Evolutionary conservation across 2,329 filamentous ascomycete genomes (phyloP), one percentile per base, ranked within the genome.

Genomic region (Whalleya microplaca): DNA sequence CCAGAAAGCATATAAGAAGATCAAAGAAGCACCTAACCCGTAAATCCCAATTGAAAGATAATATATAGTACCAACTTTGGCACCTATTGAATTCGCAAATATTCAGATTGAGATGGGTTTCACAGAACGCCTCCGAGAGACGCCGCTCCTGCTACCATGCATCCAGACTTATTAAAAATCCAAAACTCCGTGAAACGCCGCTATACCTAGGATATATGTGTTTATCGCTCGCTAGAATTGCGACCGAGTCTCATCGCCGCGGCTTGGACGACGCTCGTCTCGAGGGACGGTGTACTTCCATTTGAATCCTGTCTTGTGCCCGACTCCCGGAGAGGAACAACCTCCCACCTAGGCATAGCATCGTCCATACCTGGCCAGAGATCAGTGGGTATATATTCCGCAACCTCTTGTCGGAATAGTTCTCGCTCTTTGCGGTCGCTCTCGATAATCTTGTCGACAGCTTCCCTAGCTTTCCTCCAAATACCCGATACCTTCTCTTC

Each of bases 341-440:
- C 73, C 40, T 79, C 77, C 78, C 80, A 84, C 52, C 74, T 78
- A 56, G 73, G 78, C 63, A 83, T 83, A 21, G 79, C 81, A n/a
- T 77, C 81, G 61, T 83, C 84, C 72, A 95, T 83, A 1, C 88
- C 90, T 0, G 87, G 87, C 92, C 92, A 97, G 20, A 97, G 84
- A 71, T 97, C 92, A 0, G 88, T 87, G 0, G 95, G 95, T 10
- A 99, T 75, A 70, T 87, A 96, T 62, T 96, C 91, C 7, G 92
- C 93, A 12, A 95, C 88, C 43, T 96, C 89, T 23, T 87, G 80
- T 32, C 90, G 84, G 72, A 99, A 98, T 0, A 83, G 78, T 61
- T 96, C 89, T 40, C 95, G 82, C 60, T 92, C 86, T 41, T 79
- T 80, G 53, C 84, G 78, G 71, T 99, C 95, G 12, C 85, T 80